Conservation (phyloP, 1,139 yeast species). For the Scheffersomyces insectosa region DNA sequence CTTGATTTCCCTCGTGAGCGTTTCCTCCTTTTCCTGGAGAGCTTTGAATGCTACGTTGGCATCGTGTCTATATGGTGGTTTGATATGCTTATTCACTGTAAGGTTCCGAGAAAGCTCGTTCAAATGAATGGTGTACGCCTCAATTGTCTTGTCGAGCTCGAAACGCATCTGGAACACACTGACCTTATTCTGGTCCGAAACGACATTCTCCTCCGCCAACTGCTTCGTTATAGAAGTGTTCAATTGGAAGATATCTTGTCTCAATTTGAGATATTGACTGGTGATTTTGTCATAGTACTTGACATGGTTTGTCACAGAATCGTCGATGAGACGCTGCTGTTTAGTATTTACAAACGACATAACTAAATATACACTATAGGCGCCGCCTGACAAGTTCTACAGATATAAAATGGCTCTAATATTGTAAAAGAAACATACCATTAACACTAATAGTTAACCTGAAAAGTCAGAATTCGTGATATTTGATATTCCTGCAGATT, state of each 20-base stretch:
- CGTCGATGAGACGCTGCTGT: conserved; percentile 37
- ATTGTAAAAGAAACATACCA: too few relatives aligned
- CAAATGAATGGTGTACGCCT: conserved; percentile 28
- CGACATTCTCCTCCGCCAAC: conserved; percentile 10
- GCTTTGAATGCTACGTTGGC: conserved; percentile 22
- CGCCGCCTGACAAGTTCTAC: too few relatives aligned
- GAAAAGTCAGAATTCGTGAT: too few relatives aligned
- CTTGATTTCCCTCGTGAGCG: conserved; percentile 23
- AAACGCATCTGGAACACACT: conserved; percentile 21
- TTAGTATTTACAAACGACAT: conserved; percentile 32
- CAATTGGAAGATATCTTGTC: conserved; percentile 36
- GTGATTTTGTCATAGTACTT: conserved; percentile 36
- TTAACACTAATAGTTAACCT: too few relatives aligned
- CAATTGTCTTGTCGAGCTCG: conserved; percentile 30
- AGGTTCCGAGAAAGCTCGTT: conserved; percentile 21
- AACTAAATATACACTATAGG: neutral
- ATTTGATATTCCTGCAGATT: too few relatives aligned
- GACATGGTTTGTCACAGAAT: conserved; percentile 31
- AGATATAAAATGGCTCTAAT: too few relatives aligned
- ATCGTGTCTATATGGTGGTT: conserved; percentile 21
- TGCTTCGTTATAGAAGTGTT: conserved; percentile 13
- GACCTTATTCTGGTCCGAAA: conserved; percentile 11
- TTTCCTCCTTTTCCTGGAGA: conserved; percentile 18
- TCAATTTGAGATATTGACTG: conserved; percentile 30
- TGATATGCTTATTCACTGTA: conserved; percentile 15